phyloP scores from a whole-genome alignment of 352 stramenopile species.

The Globisporangium alternatum region DNA sequence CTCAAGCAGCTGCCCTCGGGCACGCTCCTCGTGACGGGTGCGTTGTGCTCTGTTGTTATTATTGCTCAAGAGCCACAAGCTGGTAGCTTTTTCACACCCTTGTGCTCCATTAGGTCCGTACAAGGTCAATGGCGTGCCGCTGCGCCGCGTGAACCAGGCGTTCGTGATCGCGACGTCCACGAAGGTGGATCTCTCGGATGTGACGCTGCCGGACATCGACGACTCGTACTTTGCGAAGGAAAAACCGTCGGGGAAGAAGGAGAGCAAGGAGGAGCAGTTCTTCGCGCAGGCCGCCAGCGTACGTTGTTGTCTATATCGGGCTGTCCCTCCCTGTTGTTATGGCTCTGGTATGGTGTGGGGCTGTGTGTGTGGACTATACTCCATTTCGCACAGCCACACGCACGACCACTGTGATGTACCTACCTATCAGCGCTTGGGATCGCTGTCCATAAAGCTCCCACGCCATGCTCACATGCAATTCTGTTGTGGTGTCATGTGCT shows the following conservation, averaged over 20 bases:
- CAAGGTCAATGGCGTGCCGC: slow-evolving; percentile 98
- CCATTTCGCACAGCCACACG: neutral
- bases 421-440: slow-evolving; percentile 88
- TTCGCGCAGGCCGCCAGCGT: slow-evolving; percentile 91
- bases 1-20: slow-evolving; percentile 97
- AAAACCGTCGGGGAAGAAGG: slow-evolving; percentile 77
- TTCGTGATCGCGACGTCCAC: slow-evolving; percentile 99
- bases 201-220: slow-evolving; percentile 92
- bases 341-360: neutral
- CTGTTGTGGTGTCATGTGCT: neutral
- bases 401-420: neutral
- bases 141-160: slow-evolving; percentile 97
- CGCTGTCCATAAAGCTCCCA: slow-evolving; percentile 87
- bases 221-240: slow-evolving; percentile 98
- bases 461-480: slow-evolving; percentile 20
- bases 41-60: slow-evolving; percentile 21
- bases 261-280: slow-evolving; percentile 97
- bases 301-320: slow-evolving; percentile 25
- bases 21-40: slow-evolving; percentile 95
- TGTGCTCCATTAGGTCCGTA: slow-evolving; percentile 66
- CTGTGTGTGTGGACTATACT: neutral
- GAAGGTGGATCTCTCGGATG: slow-evolving; percentile 93
- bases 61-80: slow-evolving; percentile 41
- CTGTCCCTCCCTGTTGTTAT: neutral
- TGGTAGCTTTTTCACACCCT: neutral